Evolutionary conservation across 1,284 basidiomycete species (phyloP), one percentile per base, ranked within the genome.

Genomic region (Takashimella koratensis): DNA sequence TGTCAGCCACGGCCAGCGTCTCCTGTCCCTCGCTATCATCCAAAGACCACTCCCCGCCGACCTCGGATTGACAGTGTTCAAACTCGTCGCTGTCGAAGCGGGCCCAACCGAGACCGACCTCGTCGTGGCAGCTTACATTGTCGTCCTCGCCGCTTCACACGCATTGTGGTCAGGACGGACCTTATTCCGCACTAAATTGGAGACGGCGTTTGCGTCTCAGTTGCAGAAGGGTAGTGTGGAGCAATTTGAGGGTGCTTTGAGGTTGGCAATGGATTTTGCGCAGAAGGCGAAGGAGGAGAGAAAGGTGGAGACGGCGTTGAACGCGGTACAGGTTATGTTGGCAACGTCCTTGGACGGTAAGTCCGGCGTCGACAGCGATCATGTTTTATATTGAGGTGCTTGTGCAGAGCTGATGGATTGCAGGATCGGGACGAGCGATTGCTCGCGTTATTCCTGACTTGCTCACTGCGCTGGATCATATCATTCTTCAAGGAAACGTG

Each of bases 101-200:
- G 8, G 10, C 16, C n/a, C n/a, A n/a, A 16, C 8, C 8, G 30
- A 36, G 30, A 36, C 30, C 8, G 30, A 36, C 26, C 21, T 21
- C n/a, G 51, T 45, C 0, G 47, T 60, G 2, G 54, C 58, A 3
- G 47, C 52, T 0, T 60, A 51, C 52, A 47, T 55, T 53, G 46
- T 53, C 22, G 30, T 36, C 30, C 16, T 36, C 10, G 30, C 30
- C 16, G 30, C 30, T 36, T 36, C 30, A 8, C 30, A 36, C 8
- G 30, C 8, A 8, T 36, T 36, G 30, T 36, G 30, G 30, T 8
- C 8, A 8, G 8, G 8, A 16, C 30, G 30, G 16, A 8, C 10
- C 16, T 8, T 8, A 36, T 36, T 36, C 16, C 30, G 30, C 16
- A 16, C 8, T 8, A 36, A 36, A 36, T 16, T 36, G 10, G 30